Base-by-base conservation (phyloP, 768 basidiomycete species). In the Termitomyces sp. region DNA sequence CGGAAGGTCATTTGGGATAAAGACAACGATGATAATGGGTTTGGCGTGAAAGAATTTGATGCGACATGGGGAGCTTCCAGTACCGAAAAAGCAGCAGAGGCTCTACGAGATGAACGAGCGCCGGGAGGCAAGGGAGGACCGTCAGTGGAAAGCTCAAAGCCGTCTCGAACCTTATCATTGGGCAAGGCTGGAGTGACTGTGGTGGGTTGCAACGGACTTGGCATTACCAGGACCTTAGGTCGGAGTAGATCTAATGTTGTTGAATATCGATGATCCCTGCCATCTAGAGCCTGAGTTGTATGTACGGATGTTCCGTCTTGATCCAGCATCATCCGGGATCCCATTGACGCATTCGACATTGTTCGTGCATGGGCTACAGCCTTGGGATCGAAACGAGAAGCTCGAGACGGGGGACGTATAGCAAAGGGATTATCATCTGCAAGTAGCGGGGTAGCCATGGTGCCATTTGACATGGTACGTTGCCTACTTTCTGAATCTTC, bases 211-310 rank as follows among this genome's bases (percentile, higher is more conserved):
- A 96, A 76, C 1, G 93, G 92, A 63, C 89, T 90, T 10, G 95
- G 95, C 95, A 97, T 96, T 63, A 97, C 86, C 49, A 97, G 86
- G n/a, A 94, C 82, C 72, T 94, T 94, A 1, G 95, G 95, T 25
- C 94, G 83, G 66, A 96, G 79, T 48, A 96, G 78, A 37, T 94
- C 91, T 60, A 88, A 65, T 12, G 89, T 89, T 10, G 87, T 86
- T 9, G 91, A 92, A 68, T 85, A 87, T 20, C 80, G 85, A 42
- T 86, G 83, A 47, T 86, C 82, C 54, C 76, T 78, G 57, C 67
- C 65, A 66, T 70, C 68, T 49, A 69, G 73, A 42, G 72, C 77
- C 56, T 67, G 73, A 38, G 74, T 76, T 52, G 78, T 79, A 71
- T 77, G 73, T 36, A 78, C 68, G 20, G 80, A 82, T 46, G 70